A percentile compares a stretch with the other conserved stretches of the same genome.
Conservation (phyloP, 2,329 filamentous ascomycete genomes). For the Xylariaceae sp. region DNA sequence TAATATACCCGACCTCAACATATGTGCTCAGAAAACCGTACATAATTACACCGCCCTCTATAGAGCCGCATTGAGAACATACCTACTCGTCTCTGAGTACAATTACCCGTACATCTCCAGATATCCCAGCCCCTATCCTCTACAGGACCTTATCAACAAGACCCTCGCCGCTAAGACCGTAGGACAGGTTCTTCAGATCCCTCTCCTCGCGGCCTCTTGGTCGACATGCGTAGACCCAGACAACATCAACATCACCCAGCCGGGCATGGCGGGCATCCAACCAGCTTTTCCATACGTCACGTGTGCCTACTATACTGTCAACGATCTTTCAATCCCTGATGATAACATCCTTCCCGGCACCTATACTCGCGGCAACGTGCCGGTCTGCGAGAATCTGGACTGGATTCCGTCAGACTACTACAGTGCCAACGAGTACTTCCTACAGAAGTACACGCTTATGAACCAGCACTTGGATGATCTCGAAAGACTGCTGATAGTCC, state of each 20-base stretch:
- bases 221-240: constrained; percentile 6
- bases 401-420: constrained; percentile 10
- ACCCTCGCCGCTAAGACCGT: constrained; percentile 7
- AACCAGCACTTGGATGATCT: constrained; percentile 7
- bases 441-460: constrained; percentile 13
- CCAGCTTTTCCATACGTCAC: constrained; percentile 10
- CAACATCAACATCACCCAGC: constrained; percentile 12
- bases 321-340: constrained; percentile 13
- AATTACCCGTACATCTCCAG: constrained; percentile 14
- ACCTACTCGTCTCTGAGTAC: constrained; percentile 11
- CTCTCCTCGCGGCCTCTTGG: constrained; percentile 15
- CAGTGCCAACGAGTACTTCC: constrained; percentile 15
- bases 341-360: constrained; percentile 11
- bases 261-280: constrained; percentile 5
- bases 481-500: constrained; percentile 12
- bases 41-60: constrained; percentile 12
- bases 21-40: constrained; percentile 8
- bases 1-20: constrained; percentile 11
- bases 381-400: constrained; percentile 5
- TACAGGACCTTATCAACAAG: constrained; percentile 9
- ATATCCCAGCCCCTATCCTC: constrained; percentile 11
- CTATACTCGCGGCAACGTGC: constrained; percentile 9
- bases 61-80: constrained; percentile 8
- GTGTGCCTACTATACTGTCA: constrained; percentile 12
- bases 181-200: constrained; percentile 9